A percentile compares a stretch with the other conserved stretches of the same genome.
Conservation (phyloP, 345 rosid genomes). For the Passiflora organensis region DNA sequence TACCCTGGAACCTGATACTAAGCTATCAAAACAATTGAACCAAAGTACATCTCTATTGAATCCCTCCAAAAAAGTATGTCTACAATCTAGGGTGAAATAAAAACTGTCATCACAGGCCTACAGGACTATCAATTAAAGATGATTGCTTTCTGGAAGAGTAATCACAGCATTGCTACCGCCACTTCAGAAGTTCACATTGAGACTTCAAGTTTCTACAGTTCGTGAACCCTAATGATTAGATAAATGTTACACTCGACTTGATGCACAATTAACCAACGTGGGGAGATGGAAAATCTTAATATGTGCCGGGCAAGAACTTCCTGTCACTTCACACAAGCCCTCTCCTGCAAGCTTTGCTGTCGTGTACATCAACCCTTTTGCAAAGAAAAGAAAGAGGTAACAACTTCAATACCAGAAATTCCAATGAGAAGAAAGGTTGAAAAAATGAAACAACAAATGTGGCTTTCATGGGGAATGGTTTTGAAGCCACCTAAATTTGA, state of each 20-base stretch:
- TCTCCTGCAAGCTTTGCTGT: slow-evolving; percentile 33
- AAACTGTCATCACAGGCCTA: neutral
- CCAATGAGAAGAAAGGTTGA: slow-evolving; percentile 9
- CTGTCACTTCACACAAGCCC: slow-evolving; percentile 40
- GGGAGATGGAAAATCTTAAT: slow-evolving; percentile 36
- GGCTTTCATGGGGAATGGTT: slow-evolving; percentile 7
- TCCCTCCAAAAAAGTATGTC: neutral
- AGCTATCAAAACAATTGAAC: slow-evolving; percentile 1
- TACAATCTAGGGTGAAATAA: neutral
- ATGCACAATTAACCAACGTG: slow-evolving; percentile 25
- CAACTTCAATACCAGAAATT: slow-evolving; percentile 21
- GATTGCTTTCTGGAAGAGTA: slow-evolving; percentile 11
- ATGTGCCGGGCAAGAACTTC: slow-evolving; percentile 27
- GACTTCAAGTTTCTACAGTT: slow-evolving; percentile 3
- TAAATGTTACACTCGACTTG: slow-evolving; percentile 18
- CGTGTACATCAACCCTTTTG: slow-evolving; percentile 31
- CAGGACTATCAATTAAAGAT: slow-evolving; percentile 3
- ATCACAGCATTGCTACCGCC: slow-evolving; percentile 15
- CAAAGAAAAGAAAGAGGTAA: slow-evolving; percentile 33
- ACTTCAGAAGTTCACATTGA: slow-evolving; percentile 13
- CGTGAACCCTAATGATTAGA: slow-evolving; percentile 13
- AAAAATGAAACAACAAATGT: slow-evolving; percentile 1
- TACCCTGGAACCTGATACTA: slow-evolving; percentile 3
- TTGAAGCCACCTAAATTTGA: neutral
- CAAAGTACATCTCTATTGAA: neutral